phyloP scores from a whole-genome alignment of 2,329 filamentous ascomycete species.

The Aspergillus niger region DNA sequence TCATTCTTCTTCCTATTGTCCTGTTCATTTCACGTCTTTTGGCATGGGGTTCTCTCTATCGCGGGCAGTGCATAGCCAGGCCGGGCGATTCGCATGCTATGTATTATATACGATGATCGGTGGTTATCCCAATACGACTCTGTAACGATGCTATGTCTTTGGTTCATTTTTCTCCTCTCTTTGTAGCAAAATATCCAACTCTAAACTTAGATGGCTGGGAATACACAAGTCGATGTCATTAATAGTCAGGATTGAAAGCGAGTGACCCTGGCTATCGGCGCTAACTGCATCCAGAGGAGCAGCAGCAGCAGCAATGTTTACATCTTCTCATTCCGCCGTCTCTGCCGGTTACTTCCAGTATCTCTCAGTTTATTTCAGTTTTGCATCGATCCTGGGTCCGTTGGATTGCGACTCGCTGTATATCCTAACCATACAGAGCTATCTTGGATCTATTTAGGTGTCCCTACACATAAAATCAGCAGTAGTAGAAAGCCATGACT shows the following conservation, averaged over 20 bases:
- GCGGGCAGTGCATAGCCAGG: conserved; percentile 36
- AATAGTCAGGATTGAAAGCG: too few species aligned
- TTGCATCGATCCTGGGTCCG: background rate
- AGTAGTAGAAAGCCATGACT: conserved; percentile 16
- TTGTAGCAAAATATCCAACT: too few species aligned
- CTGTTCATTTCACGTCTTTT: background rate
- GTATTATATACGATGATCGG: conserved; percentile 33
- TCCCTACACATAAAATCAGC: background rate
- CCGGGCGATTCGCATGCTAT: conserved; percentile 33
- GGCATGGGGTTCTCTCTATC: conserved; percentile 27
- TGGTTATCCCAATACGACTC: conserved; percentile 29
- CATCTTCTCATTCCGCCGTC: background rate
- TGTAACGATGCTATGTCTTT: conserved; percentile 17
- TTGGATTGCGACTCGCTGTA: background rate
- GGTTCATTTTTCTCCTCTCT: background rate
- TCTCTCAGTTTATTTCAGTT: conserved; percentile 11
- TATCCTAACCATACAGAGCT: background rate
- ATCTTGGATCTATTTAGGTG: background rate
- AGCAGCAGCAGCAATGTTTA: conserved; percentile 26
- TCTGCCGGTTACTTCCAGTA: background rate
- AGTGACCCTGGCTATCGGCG: background rate
- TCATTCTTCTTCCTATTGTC: conserved; percentile 20
- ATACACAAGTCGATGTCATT: too few species aligned
- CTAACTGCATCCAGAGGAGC: background rate
- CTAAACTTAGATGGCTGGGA: too few species aligned